A percentile compares a stretch with the other conserved stretches of the same genome.
Conservation (phyloP, 129 eudicot species). For the Lactuca saligna region DNA sequence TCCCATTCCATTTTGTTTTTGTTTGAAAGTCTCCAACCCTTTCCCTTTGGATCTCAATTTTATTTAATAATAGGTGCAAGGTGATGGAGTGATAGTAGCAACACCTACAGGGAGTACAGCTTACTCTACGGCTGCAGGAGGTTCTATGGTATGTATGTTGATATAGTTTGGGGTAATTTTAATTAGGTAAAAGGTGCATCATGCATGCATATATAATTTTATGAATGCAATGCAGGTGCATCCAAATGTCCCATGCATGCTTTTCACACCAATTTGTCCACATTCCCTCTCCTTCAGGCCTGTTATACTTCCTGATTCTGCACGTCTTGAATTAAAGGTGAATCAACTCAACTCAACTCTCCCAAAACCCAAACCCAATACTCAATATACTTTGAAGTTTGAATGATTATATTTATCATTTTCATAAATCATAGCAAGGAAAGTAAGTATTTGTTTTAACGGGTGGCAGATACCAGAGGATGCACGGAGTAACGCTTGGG, state of each 20-base stretch:
- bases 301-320: constrained; percentile 98
- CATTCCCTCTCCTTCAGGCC: constrained; percentile 99
- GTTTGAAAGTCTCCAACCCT: neutral
- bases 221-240: constrained; percentile 72
- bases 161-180: neutral
- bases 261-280: constrained; percentile 96
- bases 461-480: constrained; percentile 78
- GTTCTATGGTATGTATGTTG: constrained; percentile 74
- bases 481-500: constrained; percentile 99
- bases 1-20: no score
- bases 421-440: no score
- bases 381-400: no score
- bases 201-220: neutral
- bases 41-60: neutral
- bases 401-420: no score
- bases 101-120: constrained; percentile 99
- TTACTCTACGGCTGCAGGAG: constrained; percentile 99
- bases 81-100: constrained; percentile 97
- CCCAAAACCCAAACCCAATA: neutral
- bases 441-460: neutral
- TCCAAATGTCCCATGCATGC: constrained; percentile 99
- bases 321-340: constrained; percentile 92
- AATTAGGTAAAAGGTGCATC: neutral
- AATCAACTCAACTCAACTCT: constrained; percentile 10
- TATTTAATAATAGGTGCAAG: constrained; percentile 70